Base-by-base conservation (phyloP, 2,329 filamentous ascomycete genomes). In the Aureobasidium sp. region DNA sequence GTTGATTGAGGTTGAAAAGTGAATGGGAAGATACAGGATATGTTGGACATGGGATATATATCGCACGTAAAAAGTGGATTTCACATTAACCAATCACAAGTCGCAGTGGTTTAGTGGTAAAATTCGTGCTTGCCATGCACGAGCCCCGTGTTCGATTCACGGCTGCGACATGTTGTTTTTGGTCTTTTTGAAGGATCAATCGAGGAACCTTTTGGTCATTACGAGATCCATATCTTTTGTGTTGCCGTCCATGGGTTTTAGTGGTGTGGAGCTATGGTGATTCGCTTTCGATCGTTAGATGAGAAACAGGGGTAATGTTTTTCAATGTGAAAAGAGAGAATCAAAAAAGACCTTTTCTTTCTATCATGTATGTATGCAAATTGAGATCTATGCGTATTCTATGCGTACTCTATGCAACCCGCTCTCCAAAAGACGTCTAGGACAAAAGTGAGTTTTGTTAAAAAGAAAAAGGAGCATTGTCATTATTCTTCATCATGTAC, bases 1-100 rank as follows among this genome's bases (percentile, higher is more conserved):
- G 64, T 57, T 74, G 61, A 56, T 74, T 19, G 45, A 50, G 17
- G 35, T 50, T 2, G 45, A 29, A n/a, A 50, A 38, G 45, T 49
- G 7, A 25, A n/a, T n/a, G n/a, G n/a, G n/a, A n/a, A n/a, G n/a
- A n/a, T n/a, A n/a, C n/a, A n/a, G n/a, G n/a, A n/a, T n/a, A n/a
- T n/a, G n/a, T n/a, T n/a, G n/a, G n/a, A n/a, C 10, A 25, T 29
- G 4, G 3, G 27, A 29, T 3, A 35, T 47, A 47, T 35, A 47
- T 16, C 4, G 1, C 2, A 12, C 17, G 19, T 16, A 4, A 14
- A 1, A 22, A 10, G 24, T 0, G 3, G 0, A 6, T 3, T 35
- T 8, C 25, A 17, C 42, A 35, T 35, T n/a, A n/a, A 30, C 7
- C 42, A 47, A 47, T 34, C 4, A 25, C n/a, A 34, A 30, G 48